These are phyloP conservation scores for Camelina sativa DNA, from an alignment of 345 rosid genomes.

Conservation along the genomic window DNA sequence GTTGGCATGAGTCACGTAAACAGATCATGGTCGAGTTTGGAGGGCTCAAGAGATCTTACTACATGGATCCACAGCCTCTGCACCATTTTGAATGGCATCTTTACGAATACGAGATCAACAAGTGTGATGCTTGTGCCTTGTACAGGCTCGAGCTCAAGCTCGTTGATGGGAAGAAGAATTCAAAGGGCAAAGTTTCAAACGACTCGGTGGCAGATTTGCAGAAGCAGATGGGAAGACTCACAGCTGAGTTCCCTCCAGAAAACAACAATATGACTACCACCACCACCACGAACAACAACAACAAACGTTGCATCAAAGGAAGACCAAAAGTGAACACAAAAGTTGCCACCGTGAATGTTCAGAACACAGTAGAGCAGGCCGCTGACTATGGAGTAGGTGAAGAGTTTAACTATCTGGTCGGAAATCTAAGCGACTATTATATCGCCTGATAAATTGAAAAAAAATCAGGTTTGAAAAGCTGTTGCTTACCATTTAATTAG, in stretches of 20 bases:
- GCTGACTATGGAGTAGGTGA: slow-evolving; percentile 65
- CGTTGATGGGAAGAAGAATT: slow-evolving; percentile 84
- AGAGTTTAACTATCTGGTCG: slow-evolving; percentile 71
- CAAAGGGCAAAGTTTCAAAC: slow-evolving; percentile 68
- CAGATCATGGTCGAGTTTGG: slow-evolving; percentile 93
- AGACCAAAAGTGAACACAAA: slow-evolving; percentile 65
- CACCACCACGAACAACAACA: slow-evolving; percentile 36
- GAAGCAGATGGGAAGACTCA: slow-evolving; percentile 94
- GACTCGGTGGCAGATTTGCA: slow-evolving; percentile 91
- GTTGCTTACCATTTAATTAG: slow-evolving; percentile 36
- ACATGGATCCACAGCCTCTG: slow-evolving; percentile 99
- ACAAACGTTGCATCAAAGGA: slow-evolving; percentile 74
- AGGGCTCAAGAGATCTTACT: slow-evolving; percentile 94
- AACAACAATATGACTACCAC: slow-evolving; percentile 35
- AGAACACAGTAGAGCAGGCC: slow-evolving; percentile 52
- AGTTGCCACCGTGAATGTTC: slow-evolving; percentile 45
- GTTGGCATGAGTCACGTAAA: slow-evolving; percentile 99
- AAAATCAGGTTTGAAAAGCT: slow-evolving; percentile 33
- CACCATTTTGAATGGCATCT: slow-evolving; percentile 95
- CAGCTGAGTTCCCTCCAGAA: slow-evolving; percentile 83
- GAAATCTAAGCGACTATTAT: slow-evolving; percentile 66
- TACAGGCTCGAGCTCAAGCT: slow-evolving; percentile 96
- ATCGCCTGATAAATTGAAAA: slow-evolving; percentile 39
- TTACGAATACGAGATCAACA: slow-evolving; percentile 94
- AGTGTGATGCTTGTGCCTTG: slow-evolving; percentile 91